These are phyloP conservation scores for Salix brachista DNA, from an alignment of 345 rosid species.

Conservation along the genomic window DNA sequence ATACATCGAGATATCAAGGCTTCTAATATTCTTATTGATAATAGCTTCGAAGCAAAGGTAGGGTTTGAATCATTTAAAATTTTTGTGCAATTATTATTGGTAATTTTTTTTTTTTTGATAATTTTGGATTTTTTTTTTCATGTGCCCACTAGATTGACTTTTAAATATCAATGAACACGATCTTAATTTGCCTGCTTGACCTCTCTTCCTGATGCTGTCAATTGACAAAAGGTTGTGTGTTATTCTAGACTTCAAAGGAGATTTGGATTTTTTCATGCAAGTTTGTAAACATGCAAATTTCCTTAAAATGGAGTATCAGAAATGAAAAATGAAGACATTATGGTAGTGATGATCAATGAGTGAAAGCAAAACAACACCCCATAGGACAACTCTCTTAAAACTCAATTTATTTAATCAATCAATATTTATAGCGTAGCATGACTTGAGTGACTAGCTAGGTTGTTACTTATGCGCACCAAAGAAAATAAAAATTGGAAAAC, in stretches of 20 bases:
- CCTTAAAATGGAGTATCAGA: background rate
- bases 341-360: background rate
- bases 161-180: background rate
- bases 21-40: conserved; percentile 27
- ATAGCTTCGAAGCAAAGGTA: conserved; percentile 30
- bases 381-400: background rate
- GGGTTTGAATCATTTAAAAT: background rate
- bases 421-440: background rate
- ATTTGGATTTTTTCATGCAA: background rate
- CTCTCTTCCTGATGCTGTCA: background rate
- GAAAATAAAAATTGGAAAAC: no score
- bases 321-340: background rate
- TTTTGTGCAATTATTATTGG: background rate
- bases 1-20: conserved; percentile 33
- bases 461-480: background rate
- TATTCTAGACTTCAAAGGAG: background rate
- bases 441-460: background rate
- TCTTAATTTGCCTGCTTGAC: background rate
- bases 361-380: background rate
- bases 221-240: background rate
- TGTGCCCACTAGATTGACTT: background rate
- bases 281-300: background rate
- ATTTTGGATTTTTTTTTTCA: background rate
- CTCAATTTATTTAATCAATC: background rate
- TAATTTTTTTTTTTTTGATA: background rate